Base-by-base conservation (phyloP, 2,329 filamentous ascomycete genomes). In the Capronia americana region DNA sequence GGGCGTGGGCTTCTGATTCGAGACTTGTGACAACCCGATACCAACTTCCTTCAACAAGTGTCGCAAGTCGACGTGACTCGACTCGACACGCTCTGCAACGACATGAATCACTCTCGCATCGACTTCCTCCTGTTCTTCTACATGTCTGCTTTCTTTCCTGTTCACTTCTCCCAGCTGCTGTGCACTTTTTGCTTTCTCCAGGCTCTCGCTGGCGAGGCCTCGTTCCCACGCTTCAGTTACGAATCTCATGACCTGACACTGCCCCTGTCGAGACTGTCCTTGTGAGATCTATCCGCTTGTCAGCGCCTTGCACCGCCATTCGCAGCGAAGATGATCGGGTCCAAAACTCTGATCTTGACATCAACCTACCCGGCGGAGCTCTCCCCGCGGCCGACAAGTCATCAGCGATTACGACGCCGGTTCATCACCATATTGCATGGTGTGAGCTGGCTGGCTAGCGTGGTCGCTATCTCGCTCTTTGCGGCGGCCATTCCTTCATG, bases 381-480 rank as follows among this genome's bases (percentile, higher is more conserved):
- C 57, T 57, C 63, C 28, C 44, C 56, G 44, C 60, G 59, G n/a
- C 44, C 57, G 17, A 57, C 26, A 26, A 53, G 20, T 50, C 61
- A 65, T 41, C 56, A 67, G 53, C 64, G 62, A 32, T 30, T 65
- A 12, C 65, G 66, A 14, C 63, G 48, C 14, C 53, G 51, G 32
- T 23, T 70, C 51, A 72, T 70, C 57, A 65, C 68, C 17, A 51
- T 72, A n/a, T 61, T 74, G 17, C 72, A 75, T 23, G 58, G 67
- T 38, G 51, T 66, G 50, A 70, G 71, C 12, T 64, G 70, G 17
- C 48, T 71, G 5, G 60, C 71, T 44, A 72, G 74, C 28, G 50
- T 77, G 7, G 65, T 75, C 53, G 70, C 71, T 48, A 67, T 74
- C 48, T 66, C 72, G 10, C 71, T 75, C 28, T 77, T 77, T 63